Percentiles rank a stretch among this genome's conserved stretches.
Evolutionary conservation across 148 eudicot species (phyloP).

Genomic region (Agrostemma githago): DNA sequence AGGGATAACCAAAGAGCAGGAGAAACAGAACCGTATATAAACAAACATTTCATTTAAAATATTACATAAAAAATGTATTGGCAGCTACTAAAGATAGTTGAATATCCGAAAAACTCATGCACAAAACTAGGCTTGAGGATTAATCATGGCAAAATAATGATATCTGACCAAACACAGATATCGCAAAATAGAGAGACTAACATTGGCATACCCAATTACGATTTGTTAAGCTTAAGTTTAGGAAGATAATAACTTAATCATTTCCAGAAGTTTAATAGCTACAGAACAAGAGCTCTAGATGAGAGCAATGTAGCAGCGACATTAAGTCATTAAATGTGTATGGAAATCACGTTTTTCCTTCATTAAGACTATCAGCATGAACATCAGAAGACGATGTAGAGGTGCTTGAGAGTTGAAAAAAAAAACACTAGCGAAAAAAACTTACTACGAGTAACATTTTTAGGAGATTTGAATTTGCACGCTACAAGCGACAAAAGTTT

Average conservation of each 20-base stretch:
- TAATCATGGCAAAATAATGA: neutral
- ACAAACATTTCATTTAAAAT: too few species aligned
- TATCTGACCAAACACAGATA: neutral
- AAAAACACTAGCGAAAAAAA: neutral
- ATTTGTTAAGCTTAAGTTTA: neutral
- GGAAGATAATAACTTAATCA: neutral
- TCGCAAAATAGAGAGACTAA: neutral
- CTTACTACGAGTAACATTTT: constrained; percentile 40
- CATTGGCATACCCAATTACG: neutral
- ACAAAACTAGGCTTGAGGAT: neutral
- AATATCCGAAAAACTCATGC: neutral
- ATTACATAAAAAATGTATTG: too few species aligned
- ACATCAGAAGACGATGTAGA: neutral
- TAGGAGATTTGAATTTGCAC: constrained; percentile 35
- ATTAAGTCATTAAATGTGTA: neutral
- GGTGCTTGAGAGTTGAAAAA: constrained; percentile 6
- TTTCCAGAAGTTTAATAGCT: neutral
- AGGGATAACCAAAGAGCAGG: too few species aligned
- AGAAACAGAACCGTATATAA: too few species aligned
- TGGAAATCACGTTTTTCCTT: neutral
- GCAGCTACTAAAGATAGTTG: too few species aligned
- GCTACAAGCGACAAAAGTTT: too few species aligned
- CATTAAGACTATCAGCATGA: neutral
- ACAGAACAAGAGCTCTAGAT: neutral
- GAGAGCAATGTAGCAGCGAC: neutral